Base-by-base conservation (phyloP, 768 basidiomycete genomes). In the Kwoniella heveanensis region DNA sequence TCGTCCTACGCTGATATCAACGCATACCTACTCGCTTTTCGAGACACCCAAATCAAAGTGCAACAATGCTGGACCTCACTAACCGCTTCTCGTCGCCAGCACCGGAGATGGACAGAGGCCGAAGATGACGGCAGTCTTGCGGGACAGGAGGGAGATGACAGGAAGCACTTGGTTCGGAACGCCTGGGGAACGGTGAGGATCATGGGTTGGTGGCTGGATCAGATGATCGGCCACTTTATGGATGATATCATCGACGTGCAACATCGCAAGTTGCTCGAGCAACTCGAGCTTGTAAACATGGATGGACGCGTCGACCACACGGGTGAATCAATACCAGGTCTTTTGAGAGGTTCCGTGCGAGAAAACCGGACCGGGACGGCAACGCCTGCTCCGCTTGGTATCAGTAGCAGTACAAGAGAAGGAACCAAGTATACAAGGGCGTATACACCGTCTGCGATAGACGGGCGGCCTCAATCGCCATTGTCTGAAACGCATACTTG, bases 161-260 rank as follows among this genome's bases (percentile, higher is more conserved):
- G 90, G 39, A 84, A 85, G 62, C 83, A 83, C 54, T 83, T 92
- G 21, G 82, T 91, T 60, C 83, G 92, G 62, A 88, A 87, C 64
- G 88, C 89, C 1, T 96, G 92, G 92, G 91, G 90, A 1, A 85
- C 89, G 29, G 88, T 92, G 8, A 82, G 91, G 72, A 87, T 89
- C 72, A 92, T 94, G 92, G 85, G 87, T 46, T 94, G 91, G 91
- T 94, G 93, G 75, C 82, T 95, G 61, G 91, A 93, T 76, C 87
- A 87, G 26, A 74, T 96, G 1, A 81, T 90, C 58, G 87, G 87
- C 10, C 94, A 96, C 77, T 86, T 91, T 64, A 90, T 91, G 90
- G 89, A 85, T 72, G 92, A 95, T 66, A 92, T 95, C 9, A 84
- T 93, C 32, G 92, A 93, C 64, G 85, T 87, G 17, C 92, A 95